Base-by-base conservation (phyloP, 1,139 yeast genomes). In the Debaryomyces udenii region DNA sequence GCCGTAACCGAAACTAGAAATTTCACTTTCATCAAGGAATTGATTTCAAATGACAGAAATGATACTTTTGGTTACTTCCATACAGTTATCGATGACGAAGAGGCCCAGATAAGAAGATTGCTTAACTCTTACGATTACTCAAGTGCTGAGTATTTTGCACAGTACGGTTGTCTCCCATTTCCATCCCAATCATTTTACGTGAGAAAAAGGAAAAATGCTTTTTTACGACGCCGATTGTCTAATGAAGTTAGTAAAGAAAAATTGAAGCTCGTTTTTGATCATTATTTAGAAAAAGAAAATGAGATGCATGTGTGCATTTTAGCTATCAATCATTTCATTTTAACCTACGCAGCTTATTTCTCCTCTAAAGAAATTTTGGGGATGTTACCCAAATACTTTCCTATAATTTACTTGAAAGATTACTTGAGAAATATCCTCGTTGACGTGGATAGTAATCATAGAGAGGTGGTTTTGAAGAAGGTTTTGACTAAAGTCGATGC, bases 121-220 rank as follows among this genome's bases (percentile, higher is more conserved):
- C 46, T 59, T 3, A 47, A 49, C 2, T 33, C 38, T 5, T 49
- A 56, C 9, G 73, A 71, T 43, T 70, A 43, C 42, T 56, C 68
- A 3, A 49, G 63, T 9, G 75, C 76, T 2, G 78, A 73, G 40
- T 54, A 51, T 39, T 49, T 52, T 31, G 68, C 69, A 0, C 32
- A 61, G 3, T 51, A 53, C 37, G 58, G 51, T 1, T 42, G 40
- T 9, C 42, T 61, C 2, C 65, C 68, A 0, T 45, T 49, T 2
- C 66, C 70, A 2, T 42, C 50, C 7, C 40, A 44, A 1, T 47
- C 48, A 2, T 56, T 49, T 35, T 68, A 63, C 41, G 43, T 45
- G 2, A 40, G 30, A 3, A 36, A 31, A 6, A 39, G 15, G 37
- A 34, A 13, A 39, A 45, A 23, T 15, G 15, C 18, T 5, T 22